These are phyloP conservation scores for Artemisia tridentata DNA, from an alignment of 129 eudicot species.

Conservation along the genomic window DNA sequence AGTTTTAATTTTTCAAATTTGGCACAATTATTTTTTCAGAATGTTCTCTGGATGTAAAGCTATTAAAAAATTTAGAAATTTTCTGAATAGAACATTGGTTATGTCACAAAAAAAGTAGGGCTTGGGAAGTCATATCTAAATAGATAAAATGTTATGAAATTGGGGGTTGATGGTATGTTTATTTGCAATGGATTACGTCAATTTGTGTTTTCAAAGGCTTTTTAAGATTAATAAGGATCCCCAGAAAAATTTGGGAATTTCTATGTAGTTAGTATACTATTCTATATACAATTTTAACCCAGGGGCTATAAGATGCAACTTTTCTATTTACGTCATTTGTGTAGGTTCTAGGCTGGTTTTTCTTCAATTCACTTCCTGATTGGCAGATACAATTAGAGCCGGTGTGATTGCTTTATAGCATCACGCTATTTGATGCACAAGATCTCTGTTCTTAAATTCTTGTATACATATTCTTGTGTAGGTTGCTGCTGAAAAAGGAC, in stretches of 20 bases:
- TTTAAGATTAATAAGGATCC: too few species aligned
- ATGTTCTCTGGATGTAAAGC: background rate
- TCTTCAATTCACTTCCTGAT: background rate
- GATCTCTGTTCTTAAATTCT: background rate
- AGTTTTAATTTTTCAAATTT: conserved; percentile 6
- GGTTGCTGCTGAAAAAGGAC: conserved; percentile 93
- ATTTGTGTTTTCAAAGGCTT: too few species aligned
- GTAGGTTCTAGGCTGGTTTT: background rate
- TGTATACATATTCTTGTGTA: conserved; percentile 19
- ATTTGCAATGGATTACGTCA: too few species aligned
- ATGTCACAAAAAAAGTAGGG: background rate
- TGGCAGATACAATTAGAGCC: background rate
- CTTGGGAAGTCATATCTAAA: background rate
- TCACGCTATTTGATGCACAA: background rate
- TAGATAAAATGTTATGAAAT: too few species aligned
- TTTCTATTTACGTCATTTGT: background rate
- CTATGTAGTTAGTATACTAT: too few species aligned
- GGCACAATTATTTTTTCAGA: background rate
- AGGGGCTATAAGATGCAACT: background rate
- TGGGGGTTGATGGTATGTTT: too few species aligned
- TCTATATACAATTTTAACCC: too few species aligned
- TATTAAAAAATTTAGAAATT: background rate
- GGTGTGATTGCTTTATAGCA: background rate
- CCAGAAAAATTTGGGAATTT: too few species aligned
- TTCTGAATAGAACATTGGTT: background rate